Evolutionary conservation across 2,329 filamentous ascomycete genomes (phyloP), one percentile per base, ranked within the genome.

Genomic region (Penicillium sp.): DNA sequence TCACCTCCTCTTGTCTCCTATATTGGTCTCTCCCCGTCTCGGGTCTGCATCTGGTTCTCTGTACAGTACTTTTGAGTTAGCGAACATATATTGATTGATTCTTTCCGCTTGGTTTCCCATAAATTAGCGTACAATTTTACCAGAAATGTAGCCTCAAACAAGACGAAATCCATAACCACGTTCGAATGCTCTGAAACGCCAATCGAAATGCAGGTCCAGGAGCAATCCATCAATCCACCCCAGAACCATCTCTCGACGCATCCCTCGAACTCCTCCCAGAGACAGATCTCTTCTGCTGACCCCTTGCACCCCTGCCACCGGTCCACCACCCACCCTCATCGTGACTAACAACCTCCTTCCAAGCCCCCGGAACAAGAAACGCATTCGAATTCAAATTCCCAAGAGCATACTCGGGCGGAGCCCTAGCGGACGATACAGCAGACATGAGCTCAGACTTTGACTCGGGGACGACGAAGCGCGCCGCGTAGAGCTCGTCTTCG

Each of bases 401-500:
- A 7, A 43, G 48, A n/a, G 50, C 58, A n/a, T 20, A 35, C 43
- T 54, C 54, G 40, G 14, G 39, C 30, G 27, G 20, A 24, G 6
- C 39, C 13, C 47, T 16, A 13, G 24, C 14, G 48, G 9, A 5
- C 28, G 18, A 20, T 6, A 22, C 36, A 30, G 16, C 9, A 50
- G 46, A 25, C 33, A 55, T 40, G 22, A 54, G 38, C 30, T 56
- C 55, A 2, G 57, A 47, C 40, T 46, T 49, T 1, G 52, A 51
- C 8, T 53, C 55, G 2, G 61, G 63, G 2, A 68, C 52, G 3
- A 59, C 57, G 45, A 69, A 69, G 9, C 62, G 56, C 13, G 64
- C 64, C 4, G 61, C 63, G 39, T 64, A 63, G 10, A 70, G 56
- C 9, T 63, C 58, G 1, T 63, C 60, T n/a, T 66, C 66, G 6